Evolutionary conservation across 2,329 filamentous ascomycete species (phyloP).

Genomic region (Phialophora verrucosa): DNA sequence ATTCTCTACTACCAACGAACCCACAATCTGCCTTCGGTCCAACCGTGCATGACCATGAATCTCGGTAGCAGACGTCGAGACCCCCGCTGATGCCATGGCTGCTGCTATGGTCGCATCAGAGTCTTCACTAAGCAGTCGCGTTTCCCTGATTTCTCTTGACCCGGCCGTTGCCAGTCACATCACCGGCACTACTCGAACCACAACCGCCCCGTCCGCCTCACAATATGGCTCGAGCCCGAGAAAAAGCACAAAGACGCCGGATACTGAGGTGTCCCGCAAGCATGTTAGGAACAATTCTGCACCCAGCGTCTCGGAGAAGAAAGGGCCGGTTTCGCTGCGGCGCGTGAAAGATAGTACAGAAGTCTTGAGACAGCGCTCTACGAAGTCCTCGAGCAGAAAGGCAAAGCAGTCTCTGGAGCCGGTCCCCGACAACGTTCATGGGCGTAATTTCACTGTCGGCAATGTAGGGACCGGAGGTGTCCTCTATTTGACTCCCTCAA

Average conservation of each 20-base stretch:
- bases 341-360: conserved; percentile 61
- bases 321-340: conserved; percentile 47
- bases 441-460: conserved; percentile 76
- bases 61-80: conserved; percentile 10
- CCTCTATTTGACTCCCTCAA: conserved; percentile 74
- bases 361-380: conserved; percentile 48
- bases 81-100: conserved; percentile 25
- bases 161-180: conserved; percentile 40
- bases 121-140: conserved; percentile 36
- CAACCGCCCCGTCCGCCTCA: conserved; percentile 29
- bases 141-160: conserved; percentile 39
- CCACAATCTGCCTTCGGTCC: conserved; percentile 5
- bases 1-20: conserved; percentile 1
- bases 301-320: conserved; percentile 33
- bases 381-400: conserved; percentile 57
- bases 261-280: conserved; percentile 28
- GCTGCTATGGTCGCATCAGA: conserved; percentile 33
- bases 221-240: conserved; percentile 37
- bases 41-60: conserved; percentile 30
- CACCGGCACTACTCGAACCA: conserved; percentile 30
- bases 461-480: conserved; percentile 84
- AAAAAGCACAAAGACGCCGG: conserved; percentile 33
- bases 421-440: conserved; percentile 67
- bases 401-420: conserved; percentile 64
- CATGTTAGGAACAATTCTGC: conserved; percentile 39